Evolutionary conservation across 2,329 filamentous ascomycete species (phyloP), one percentile per base, ranked within the genome.

Genomic region (Hymenoscyphus repandus): DNA sequence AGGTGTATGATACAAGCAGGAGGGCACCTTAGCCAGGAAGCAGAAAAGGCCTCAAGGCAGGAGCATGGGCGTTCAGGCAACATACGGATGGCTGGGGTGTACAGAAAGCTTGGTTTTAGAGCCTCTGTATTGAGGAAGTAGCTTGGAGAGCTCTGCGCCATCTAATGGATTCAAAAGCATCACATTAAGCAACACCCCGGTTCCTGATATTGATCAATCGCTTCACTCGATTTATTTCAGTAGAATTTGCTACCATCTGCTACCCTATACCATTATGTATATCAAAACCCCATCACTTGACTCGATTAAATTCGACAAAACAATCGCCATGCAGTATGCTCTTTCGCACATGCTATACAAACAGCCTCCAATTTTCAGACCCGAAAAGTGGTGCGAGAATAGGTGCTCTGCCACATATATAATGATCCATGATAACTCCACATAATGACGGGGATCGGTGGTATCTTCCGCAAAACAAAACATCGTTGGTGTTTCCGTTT

Each of bases 51-150:
- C 4, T 27, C 22, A 7, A 27, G 22, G 22, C 22, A 31, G n/a
- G 40, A 42, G 47, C 45, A 38, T 34, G 54, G n/a, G 54, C 54
- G 51, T 56, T 54, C 27, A 34, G 48, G 41, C 27, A 33, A 20
- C 9, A 49, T 43, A 27, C 7, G 22, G 22, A 27, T 27, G 22
- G 22, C 4, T 27, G 22, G 22, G 22, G 22, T 27, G 22, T 7
- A 7, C 22, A 27, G 22, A 27, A 27, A 27, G 22, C 22, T 27
- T 27, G 22, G 7, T 4, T 27, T 27, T 27, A 27, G 22, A 27
- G 7, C 22, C 22, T 27, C 22, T 27, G 22, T 4, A 27, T 4
- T 4, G 22, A 27, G 22, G 7, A 7, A 4, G 22, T 27, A 7
- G 22, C 22, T 7, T 7, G 4, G 22, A 27, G 22, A 27, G n/a